Conservation (phyloP, 345 rosid genomes). For the thale cress (Arabidopsis thaliana) region DNA sequence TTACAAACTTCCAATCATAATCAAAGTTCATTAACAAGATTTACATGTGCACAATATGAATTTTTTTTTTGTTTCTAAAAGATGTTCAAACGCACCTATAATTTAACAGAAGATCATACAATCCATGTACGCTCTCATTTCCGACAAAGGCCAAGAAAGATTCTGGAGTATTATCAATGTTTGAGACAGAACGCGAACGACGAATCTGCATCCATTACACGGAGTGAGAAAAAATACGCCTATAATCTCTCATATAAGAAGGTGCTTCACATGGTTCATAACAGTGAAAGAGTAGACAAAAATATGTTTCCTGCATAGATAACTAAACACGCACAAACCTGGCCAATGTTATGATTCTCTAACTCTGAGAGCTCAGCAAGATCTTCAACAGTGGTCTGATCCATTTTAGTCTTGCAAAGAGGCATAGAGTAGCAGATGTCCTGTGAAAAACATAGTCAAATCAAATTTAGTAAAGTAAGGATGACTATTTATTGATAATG, state of each 20-base stretch:
- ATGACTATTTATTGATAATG: neutral
- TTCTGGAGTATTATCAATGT: conserved; percentile 81
- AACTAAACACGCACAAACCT: conserved; percentile 59
- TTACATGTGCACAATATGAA: conserved; percentile 7
- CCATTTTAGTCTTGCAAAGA: conserved; percentile 83
- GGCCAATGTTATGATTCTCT: conserved; percentile 90
- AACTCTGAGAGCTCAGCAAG: conserved; percentile 93
- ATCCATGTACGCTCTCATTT: conserved; percentile 67
- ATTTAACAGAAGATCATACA: conserved; percentile 86
- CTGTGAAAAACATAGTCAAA: conserved; percentile 47
- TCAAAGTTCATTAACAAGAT: neutral
- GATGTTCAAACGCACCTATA: conserved; percentile 58
- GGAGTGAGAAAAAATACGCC: conserved; percentile 32
- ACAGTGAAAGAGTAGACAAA: neutral
- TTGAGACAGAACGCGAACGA: conserved; percentile 55
- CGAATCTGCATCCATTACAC: conserved; percentile 66
- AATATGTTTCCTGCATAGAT: neutral
- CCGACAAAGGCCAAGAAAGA: conserved; percentile 81
- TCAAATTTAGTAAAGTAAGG: conserved; percentile 16
- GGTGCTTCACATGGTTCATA: conserved; percentile 24
- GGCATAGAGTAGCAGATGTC: conserved; percentile 94
- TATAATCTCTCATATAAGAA: conserved; percentile 13
- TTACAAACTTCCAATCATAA: conserved; percentile 5
- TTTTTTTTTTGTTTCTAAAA: conserved; percentile 3
- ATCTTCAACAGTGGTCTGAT: conserved; percentile 79